Conservation (phyloP, 768 basidiomycete genomes). For the Cystofilobasidium bisporidii region DNA sequence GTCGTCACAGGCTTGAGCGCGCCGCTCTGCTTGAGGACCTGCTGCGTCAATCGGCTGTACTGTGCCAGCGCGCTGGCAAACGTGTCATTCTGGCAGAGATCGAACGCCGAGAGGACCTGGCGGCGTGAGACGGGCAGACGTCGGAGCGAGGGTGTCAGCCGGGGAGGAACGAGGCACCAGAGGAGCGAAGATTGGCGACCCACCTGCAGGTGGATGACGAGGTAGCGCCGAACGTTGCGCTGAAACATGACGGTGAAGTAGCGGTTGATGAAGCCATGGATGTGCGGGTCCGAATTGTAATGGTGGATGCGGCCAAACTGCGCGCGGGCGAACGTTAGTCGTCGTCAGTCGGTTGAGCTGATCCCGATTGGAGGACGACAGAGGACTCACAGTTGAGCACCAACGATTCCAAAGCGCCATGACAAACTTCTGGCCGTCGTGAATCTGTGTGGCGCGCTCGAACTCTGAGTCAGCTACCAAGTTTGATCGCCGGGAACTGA, state of each 20-base stretch:
- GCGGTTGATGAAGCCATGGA: constrained; percentile 1
- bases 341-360: too few relatives aligned
- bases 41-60: neutral
- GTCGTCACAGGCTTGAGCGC: neutral
- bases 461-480: neutral
- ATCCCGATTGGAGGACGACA: too few relatives aligned
- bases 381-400: neutral
- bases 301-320: constrained; percentile 12
- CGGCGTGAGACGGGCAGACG: neutral
- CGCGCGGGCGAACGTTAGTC: too few relatives aligned
- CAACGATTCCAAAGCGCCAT: constrained; percentile 18
- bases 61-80: neutral
- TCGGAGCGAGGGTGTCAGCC: too few relatives aligned
- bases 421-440: constrained; percentile 17
- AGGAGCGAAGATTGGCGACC: neutral
- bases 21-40: constrained; percentile 1
- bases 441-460: neutral
- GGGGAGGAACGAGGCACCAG: too few relatives aligned
- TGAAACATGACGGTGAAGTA: constrained; percentile 4
- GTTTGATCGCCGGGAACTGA: neutral
- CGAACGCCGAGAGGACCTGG: constrained; percentile 5
- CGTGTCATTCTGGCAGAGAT: constrained; percentile 13
- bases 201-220: constrained; percentile 12
- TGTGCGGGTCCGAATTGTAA: neutral
- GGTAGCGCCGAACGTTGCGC: neutral